Percentiles rank a stretch among this genome's conserved stretches.
Evolutionary conservation across 2,329 filamentous ascomycete genomes (phyloP).

Genomic region (Stagonosporopsis cucurbitacearum): DNA sequence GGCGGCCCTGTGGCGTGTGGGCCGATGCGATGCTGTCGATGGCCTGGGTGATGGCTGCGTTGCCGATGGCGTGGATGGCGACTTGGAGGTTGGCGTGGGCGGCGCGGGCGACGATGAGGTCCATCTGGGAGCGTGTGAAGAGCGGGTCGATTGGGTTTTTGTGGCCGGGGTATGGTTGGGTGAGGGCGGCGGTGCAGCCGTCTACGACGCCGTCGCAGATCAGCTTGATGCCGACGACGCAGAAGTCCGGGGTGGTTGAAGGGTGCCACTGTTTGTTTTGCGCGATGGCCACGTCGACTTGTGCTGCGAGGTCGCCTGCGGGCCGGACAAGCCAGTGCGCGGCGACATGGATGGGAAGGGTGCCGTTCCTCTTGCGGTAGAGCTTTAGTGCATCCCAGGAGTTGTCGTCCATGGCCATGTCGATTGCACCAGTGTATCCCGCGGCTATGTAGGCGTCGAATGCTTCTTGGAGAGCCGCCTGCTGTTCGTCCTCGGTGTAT

Average conservation of each 20-base stretch:
- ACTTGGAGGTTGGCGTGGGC: slow-evolving; percentile 61
- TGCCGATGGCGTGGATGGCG: slow-evolving; percentile 68
- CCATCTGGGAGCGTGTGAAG: slow-evolving; percentile 16
- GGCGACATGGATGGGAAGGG: slow-evolving; percentile 54
- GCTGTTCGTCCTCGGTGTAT: slow-evolving; percentile 54
- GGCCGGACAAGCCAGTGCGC: slow-evolving; percentile 61
- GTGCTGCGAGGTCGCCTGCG: slow-evolving; percentile 46
- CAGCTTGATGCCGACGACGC: slow-evolving; percentile 65
- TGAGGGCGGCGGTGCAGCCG: slow-evolving; percentile 65
- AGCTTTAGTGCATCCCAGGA: slow-evolving; percentile 15
- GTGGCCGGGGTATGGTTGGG: slow-evolving; percentile 57
- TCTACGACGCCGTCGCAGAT: slow-evolving; percentile 68
- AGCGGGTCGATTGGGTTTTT: slow-evolving; percentile 9
- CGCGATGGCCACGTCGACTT: slow-evolving; percentile 57
- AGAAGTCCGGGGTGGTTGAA: slow-evolving; percentile 51
- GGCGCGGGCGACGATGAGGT: slow-evolving; percentile 45
- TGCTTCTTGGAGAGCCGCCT: slow-evolving; percentile 53
- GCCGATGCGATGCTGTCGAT: slow-evolving; percentile 56
- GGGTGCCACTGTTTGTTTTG: slow-evolving; percentile 51
- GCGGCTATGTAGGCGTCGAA: slow-evolving; percentile 54
- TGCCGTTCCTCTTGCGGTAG: slow-evolving; percentile 43
- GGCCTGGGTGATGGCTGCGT: slow-evolving; percentile 61
- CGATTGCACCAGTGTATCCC: slow-evolving; percentile 60
- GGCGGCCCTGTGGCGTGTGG: slow-evolving; percentile 45
- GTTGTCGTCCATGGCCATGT: slow-evolving; percentile 54